These are phyloP conservation scores for Phytopythium helicoides DNA, from an alignment of 352 stramenopile genomes.

Conservation along the genomic window DNA sequence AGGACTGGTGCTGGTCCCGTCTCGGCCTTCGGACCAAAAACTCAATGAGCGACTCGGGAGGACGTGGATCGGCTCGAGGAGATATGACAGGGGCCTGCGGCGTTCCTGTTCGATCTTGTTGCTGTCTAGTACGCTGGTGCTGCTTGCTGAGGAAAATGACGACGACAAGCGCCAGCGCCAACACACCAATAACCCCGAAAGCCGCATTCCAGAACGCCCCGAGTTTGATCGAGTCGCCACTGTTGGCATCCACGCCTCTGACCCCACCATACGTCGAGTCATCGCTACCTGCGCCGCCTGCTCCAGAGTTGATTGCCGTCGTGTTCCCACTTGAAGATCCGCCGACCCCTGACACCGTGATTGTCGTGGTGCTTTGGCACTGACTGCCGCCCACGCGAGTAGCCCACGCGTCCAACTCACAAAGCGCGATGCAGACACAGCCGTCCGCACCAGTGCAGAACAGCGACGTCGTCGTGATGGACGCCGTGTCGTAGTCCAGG, in stretches of 20 bases:
- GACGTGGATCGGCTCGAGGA: background rate
- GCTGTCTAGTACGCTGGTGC: background rate
- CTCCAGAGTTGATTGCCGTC: background rate
- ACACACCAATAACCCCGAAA: background rate
- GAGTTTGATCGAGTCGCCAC: too few species aligned
- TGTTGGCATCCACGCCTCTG: background rate
- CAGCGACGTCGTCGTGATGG: slow-evolving; percentile 5
- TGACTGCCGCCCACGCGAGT: slow-evolving; percentile 21
- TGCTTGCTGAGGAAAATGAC: slow-evolving; percentile 8
- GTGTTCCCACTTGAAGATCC: background rate
- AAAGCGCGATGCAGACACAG: slow-evolving; percentile 31
- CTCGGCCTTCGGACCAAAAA: background rate
- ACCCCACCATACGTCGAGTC: background rate
- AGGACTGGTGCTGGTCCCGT: too few species aligned
- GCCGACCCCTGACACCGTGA: background rate
- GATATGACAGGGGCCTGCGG: slow-evolving; percentile 2
- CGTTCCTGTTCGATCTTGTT: background rate
- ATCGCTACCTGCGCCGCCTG: background rate
- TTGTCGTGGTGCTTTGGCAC: slow-evolving; percentile 8
- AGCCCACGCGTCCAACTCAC: slow-evolving; percentile 17
- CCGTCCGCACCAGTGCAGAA: slow-evolving; percentile 21
- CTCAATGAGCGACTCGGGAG: background rate
- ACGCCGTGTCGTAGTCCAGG: slow-evolving; percentile 3
- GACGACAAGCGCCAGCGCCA: slow-evolving; percentile 1
- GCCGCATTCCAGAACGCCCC: slow-evolving; percentile 1